Base-by-base conservation (phyloP, 2,329 filamentous ascomycete genomes). In the Verticillium zaregamsianum region DNA sequence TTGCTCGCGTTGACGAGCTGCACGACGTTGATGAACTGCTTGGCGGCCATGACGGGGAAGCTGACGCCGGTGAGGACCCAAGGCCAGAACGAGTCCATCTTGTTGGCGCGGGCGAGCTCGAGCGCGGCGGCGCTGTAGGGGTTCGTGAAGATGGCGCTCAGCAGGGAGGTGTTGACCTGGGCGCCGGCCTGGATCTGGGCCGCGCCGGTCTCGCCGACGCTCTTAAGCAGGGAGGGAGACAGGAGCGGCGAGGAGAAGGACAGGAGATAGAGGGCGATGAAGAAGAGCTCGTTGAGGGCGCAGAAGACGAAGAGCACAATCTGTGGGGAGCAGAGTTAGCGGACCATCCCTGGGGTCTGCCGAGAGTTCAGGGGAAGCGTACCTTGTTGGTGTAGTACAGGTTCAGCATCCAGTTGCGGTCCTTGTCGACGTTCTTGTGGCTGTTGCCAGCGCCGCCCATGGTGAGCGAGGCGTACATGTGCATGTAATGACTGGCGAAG, bases 351-450 rank as follows among this genome's bases (percentile, higher is more conserved):
- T 8, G 23, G 25, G 25, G 37, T 15, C 33, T 25, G 37, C 23
- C 14, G 31, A 23, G 28, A 25, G 25, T 15, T 15, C 55, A n/a
- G 11, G 31, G 8, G 33, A 11, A 31, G 17, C 52, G 62, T 79
- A 97, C 94, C 85, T 92, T 96, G 82, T 96, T 98, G 66, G 92
- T 94, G 79, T 99, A 99, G 82, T 99, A 99, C 62, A 96, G 82
- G 77, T 97, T 95, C 74, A 99, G 79, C 63, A 98, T 82, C 87
- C 89, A 92, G 80, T 92, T 97, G 74, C 93, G 83, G 73, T 86
- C 91, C 77, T 90, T 89, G 73, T 96, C 92, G 59, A 99, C 89
- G 69, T 91, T 93, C 87, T 99, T 99, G 81, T 99, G 95, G 80
- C 93, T 89, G 66, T 79, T 91, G 68, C 88, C 86, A 60, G 86